Base-by-base conservation (phyloP, 1,284 basidiomycete genomes). In the Pisolithus thermaeus region DNA sequence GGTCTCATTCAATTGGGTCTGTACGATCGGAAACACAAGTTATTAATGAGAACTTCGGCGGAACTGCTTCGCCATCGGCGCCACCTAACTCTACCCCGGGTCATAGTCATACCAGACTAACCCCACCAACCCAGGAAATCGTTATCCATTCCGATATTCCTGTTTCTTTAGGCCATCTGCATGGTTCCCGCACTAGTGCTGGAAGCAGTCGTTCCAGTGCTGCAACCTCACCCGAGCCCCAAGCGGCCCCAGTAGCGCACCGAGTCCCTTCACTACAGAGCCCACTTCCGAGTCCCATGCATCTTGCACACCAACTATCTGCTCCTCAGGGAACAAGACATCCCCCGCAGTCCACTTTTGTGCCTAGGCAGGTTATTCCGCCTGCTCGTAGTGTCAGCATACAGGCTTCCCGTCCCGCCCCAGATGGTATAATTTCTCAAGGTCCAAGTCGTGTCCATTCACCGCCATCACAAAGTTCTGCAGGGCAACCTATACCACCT, bases 361-460 rank as follows among this genome's bases (percentile, higher is more conserved):
- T 52, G 46, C 70, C 72, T 36, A 71, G 71, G 42, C 70, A 70
- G 55, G 62, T 71, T n/a, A 37, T 67, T 20, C 70, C 70, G 25
- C 74, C 76, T 32, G 56, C 66, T 12, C 71, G 79, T 56, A 74
- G 71, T 57, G 64, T 73, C 8, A 78, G 76, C 53, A 66, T 70
- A 56, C 52, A 62, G 38, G 61, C 58, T 11, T 59, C 58, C 4
- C 59, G 59, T 55, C 57, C 54, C 28, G 51, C 49, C 18, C 52
- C 56, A 2, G 57, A 58, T 18, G 48, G 28, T 22, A 18, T 20
- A 11, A 11, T 50, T 51, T 39, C 65, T 36, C 48, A 45, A 44
- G 53, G 51, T 49, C 48, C 50, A 14, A 46, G 50, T 27, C 38
- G 56, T 8, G 7, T 55, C 9, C 46, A 58, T 51, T 59, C 61